Evolutionary conservation across 116 monocot genomes (phyloP).

Genomic region (Posidonia oceanica): DNA sequence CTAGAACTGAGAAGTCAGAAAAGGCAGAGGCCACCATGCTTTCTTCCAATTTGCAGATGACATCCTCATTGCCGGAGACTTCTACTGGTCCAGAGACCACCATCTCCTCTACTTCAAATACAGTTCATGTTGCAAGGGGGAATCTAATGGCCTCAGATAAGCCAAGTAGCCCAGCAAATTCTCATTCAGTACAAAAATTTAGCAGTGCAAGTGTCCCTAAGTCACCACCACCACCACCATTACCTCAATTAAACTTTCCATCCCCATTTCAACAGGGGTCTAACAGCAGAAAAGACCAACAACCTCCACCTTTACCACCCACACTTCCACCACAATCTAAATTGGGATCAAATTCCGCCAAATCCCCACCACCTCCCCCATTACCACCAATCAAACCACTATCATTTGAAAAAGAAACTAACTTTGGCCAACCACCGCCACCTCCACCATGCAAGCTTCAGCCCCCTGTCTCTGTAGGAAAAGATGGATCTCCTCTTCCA

Average conservation of each 20-base stretch:
- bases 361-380: constrained; percentile 10
- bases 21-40: too few relatives aligned
- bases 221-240: constrained; percentile 1
- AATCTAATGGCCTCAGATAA: background rate
- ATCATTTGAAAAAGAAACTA: background rate
- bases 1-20: too few relatives aligned
- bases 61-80: too few relatives aligned
- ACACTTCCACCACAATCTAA: constrained; percentile 16
- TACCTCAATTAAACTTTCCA: background rate
- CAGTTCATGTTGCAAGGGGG: too few relatives aligned
- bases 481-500: constrained; percentile 42
- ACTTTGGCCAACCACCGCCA: constrained; percentile 6
- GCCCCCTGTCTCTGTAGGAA: constrained; percentile 11
- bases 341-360: too few relatives aligned
- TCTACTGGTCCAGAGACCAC: too few relatives aligned
- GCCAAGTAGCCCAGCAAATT: background rate
- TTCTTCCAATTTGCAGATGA: too few relatives aligned
- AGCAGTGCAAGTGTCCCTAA: background rate
- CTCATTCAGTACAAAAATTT: too few relatives aligned
- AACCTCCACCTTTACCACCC: constrained; percentile 9
- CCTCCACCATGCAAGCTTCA: constrained; percentile 17
- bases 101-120: too few relatives aligned
- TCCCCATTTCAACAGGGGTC: background rate
- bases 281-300: background rate
- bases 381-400: constrained; percentile 7